These are phyloP conservation scores for Debaryomyces sp. DNA, from an alignment of 1,139 yeast genomes.

Conservation along the genomic window DNA sequence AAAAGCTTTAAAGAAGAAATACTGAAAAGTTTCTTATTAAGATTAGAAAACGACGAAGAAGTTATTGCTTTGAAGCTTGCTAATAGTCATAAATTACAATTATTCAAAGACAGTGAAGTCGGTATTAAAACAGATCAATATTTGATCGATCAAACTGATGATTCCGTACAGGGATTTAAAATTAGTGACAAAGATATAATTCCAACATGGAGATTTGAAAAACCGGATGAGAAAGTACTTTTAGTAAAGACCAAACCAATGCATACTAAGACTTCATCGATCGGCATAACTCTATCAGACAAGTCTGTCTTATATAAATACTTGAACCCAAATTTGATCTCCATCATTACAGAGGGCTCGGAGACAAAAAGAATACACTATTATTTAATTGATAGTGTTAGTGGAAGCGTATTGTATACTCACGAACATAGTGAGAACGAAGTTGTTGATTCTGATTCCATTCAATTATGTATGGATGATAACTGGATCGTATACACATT, in stretches of 20 bases:
- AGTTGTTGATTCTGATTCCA: constrained; percentile 35
- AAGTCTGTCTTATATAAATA: constrained; percentile 83
- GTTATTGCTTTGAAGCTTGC: constrained; percentile 8
- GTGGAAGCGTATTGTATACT: constrained; percentile 65
- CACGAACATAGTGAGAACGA: constrained; percentile 46
- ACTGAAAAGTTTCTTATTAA: background rate
- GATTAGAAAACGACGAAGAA: background rate
- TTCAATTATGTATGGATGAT: constrained; percentile 71
- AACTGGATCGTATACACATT: constrained; percentile 81
- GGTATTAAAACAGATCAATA: constrained; percentile 15
- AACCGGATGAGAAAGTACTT: constrained; percentile 18
- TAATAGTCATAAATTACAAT: background rate
- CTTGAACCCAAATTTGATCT: constrained; percentile 68
- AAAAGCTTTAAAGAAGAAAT: constrained; percentile 10
- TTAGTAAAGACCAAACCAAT: constrained; percentile 30
- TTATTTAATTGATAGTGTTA: constrained; percentile 64
- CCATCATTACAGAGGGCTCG: constrained; percentile 52
- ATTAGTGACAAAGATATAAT: constrained; percentile 16
- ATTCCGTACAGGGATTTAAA: constrained; percentile 26
- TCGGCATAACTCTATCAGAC: constrained; percentile 72
- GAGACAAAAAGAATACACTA: constrained; percentile 36
- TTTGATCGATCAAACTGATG: constrained; percentile 18
- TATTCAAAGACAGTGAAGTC: background rate
- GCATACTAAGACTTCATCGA: constrained; percentile 55
- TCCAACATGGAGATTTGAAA: constrained; percentile 34